phyloP scores from a whole-genome alignment of 2,329 filamentous ascomycete species.

The Cytospora chrysosperma region DNA sequence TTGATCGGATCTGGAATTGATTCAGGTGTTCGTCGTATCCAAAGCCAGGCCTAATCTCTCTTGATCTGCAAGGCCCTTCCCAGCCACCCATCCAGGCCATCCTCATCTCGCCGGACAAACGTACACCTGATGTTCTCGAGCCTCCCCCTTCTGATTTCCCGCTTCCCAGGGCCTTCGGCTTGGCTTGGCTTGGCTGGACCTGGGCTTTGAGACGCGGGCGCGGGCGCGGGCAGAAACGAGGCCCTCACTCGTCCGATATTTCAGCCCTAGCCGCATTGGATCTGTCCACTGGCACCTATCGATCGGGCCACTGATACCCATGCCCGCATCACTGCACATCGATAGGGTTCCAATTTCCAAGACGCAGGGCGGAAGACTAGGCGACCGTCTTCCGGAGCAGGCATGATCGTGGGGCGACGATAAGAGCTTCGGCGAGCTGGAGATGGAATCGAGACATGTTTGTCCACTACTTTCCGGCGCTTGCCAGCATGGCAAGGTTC shows the following conservation, averaged over 20 bases:
- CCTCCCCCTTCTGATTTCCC: conserved; percentile 5
- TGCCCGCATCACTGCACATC: background rate
- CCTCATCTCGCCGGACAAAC: background rate
- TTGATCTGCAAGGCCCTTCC: background rate
- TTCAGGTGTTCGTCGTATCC: background rate
- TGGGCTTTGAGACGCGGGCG: conserved; percentile 11
- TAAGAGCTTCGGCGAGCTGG: background rate
- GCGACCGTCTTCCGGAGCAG: conserved; percentile 12
- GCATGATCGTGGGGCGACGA: background rate
- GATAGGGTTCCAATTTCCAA: background rate
- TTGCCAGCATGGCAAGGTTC: background rate
- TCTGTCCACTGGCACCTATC: conserved; percentile 2
- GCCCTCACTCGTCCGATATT: background rate
- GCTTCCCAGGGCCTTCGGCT: background rate
- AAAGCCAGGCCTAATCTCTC: background rate
- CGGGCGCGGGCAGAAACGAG: conserved; percentile 7
- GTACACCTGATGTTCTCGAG: conserved; percentile 1
- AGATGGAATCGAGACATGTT: background rate
- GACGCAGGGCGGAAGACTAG: background rate
- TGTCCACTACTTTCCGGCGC: background rate
- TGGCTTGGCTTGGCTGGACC: background rate
- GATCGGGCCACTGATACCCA: background rate
- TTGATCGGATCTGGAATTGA: background rate
- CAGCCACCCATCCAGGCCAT: background rate
- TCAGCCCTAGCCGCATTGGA: conserved; percentile 20